phyloP scores from a whole-genome alignment of 2,329 filamentous ascomycete species.

The Daldinia sp. region DNA sequence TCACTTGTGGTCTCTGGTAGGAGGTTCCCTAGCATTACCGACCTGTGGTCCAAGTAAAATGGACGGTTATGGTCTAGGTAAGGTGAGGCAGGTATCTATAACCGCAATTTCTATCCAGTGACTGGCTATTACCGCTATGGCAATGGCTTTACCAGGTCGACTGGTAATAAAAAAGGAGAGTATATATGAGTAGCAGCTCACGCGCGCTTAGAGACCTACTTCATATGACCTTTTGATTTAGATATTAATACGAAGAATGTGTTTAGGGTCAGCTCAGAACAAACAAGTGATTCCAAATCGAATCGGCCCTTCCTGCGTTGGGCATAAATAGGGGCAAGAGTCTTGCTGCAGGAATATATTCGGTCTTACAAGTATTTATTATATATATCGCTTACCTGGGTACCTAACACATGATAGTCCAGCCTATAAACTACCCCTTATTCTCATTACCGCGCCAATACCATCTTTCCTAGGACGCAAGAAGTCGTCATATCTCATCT shows the following conservation, averaged over 20 bases:
- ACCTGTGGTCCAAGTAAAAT: background rate
- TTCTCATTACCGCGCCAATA: slow-evolving; percentile 13
- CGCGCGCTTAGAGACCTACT: no score
- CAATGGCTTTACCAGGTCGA: background rate
- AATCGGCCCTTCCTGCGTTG: slow-evolving; percentile 33
- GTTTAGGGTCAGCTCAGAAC: background rate
- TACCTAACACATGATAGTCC: background rate
- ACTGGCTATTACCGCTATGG: no score
- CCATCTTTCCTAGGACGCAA: slow-evolving; percentile 5
- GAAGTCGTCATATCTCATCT: slow-evolving; percentile 27
- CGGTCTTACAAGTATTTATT: slow-evolving; percentile 5
- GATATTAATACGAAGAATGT: background rate
- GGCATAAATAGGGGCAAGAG: background rate
- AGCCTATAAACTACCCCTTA: background rate
- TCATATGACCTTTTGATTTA: background rate
- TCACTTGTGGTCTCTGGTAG: no score
- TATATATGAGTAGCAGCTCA: background rate
- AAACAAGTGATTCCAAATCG: slow-evolving; percentile 31
- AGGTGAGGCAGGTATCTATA: background rate
- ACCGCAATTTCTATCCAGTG: background rate
- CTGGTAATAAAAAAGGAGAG: no score
- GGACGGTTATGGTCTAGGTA: background rate
- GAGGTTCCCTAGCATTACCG: no score
- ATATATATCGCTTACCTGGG: background rate
- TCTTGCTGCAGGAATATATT: slow-evolving; percentile 4